A percentile compares a stretch with the other conserved stretches of the same genome.
These are phyloP conservation scores for Pleodorina starrii DNA, from an alignment of 139 green algal species.

Conservation along the genomic window DNA sequence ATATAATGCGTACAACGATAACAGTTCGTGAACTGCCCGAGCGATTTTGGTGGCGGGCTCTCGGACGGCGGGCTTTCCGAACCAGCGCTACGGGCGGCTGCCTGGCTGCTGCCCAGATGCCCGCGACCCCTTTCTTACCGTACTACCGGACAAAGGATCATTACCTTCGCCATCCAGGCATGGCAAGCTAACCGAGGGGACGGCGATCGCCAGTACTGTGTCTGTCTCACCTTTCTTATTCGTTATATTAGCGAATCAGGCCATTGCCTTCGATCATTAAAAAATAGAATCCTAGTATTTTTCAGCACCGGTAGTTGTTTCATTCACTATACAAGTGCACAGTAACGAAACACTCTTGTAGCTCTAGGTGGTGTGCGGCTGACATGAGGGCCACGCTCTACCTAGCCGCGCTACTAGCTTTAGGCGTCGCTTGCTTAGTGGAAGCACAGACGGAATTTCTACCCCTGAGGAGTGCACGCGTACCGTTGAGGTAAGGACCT, in stretches of 20 bases:
- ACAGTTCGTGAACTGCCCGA: background rate
- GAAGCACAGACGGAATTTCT: background rate
- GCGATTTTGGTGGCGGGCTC: background rate
- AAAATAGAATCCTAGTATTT: no score
- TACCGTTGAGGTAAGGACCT: constrained; percentile 13
- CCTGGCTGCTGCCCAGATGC: background rate
- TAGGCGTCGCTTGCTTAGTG: background rate
- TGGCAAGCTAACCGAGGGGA: no score
- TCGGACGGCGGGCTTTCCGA: background rate
- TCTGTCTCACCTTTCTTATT: no score
- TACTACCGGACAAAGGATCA: constrained; percentile 2
- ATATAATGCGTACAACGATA: background rate
- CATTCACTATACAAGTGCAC: no score
- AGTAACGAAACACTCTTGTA: background rate
- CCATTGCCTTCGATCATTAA: no score
- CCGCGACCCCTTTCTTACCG: background rate
- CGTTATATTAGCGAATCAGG: no score
- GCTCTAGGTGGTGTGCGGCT: background rate
- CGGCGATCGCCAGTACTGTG: no score
- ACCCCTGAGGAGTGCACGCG: background rate
- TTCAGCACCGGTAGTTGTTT: no score
- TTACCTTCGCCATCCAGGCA: no score
- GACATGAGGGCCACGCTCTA: background rate
- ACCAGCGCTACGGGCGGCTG: constrained; percentile 12
- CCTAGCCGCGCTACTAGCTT: background rate